Conservation (phyloP, 2,329 filamentous ascomycete species). For the Sclerotinia minor region DNA sequence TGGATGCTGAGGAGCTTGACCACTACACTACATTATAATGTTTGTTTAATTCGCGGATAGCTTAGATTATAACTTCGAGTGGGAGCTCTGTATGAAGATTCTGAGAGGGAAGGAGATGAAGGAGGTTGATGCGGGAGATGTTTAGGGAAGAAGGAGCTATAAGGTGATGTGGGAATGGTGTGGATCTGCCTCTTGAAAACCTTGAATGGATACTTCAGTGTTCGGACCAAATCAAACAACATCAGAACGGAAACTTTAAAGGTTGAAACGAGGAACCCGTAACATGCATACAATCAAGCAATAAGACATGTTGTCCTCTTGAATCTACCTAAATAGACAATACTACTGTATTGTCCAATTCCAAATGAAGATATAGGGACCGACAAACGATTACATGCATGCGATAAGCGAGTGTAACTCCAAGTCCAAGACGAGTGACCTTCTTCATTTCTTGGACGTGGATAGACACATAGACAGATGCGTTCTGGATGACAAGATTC, state of each 20-base stretch:
- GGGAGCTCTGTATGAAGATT: background rate
- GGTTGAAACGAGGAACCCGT: background rate
- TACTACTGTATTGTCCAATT: background rate
- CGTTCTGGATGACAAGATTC: background rate
- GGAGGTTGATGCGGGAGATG: background rate
- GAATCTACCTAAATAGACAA: background rate
- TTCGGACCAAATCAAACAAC: background rate
- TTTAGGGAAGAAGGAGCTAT: background rate
- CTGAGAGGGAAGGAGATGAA: background rate
- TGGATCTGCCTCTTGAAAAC: background rate
- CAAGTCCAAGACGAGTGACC: background rate
- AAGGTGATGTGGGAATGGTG: background rate
- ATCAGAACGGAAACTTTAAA: background rate
- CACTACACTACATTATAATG: background rate
- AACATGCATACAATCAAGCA: background rate
- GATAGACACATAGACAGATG: background rate
- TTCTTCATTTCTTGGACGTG: background rate
- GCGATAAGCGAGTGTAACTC: background rate
- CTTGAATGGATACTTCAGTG: background rate
- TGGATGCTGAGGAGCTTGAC: background rate
- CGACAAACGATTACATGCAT: background rate
- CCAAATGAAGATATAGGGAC: background rate
- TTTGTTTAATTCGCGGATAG: background rate
- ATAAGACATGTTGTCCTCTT: background rate
- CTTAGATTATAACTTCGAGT: background rate